phyloP scores from a whole-genome alignment of 202 grass and related monocot species.

The Elaeis oleifera region DNA sequence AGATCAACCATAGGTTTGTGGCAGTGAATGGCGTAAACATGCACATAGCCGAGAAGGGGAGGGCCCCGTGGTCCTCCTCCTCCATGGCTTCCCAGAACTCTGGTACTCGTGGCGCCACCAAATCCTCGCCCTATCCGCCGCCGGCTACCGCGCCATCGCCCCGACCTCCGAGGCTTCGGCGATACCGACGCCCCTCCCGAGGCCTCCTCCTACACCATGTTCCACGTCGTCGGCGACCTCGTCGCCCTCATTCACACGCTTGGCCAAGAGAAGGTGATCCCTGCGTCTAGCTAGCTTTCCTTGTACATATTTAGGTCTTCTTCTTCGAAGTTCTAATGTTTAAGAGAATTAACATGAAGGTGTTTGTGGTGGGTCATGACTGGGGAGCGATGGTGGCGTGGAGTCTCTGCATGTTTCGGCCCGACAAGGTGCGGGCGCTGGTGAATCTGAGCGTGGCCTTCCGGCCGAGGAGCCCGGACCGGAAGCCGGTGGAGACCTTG shows the following conservation, averaged over 20 bases:
- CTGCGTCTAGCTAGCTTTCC: too few relatives aligned
- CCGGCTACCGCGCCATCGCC: constrained; percentile 9
- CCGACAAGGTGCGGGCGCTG: constrained; percentile 16
- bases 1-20: neutral
- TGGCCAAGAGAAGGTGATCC: constrained; percentile 1
- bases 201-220: constrained; percentile 1
- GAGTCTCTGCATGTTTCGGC: constrained; percentile 8
- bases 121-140: neutral
- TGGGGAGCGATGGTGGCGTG: constrained; percentile 18
- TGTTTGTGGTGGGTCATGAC: constrained; percentile 17
- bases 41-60: constrained; percentile 17
- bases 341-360: neutral
- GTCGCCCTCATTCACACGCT: constrained; percentile 5
- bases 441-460: constrained; percentile 17
- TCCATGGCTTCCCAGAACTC: constrained; percentile 16
- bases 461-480: constrained; percentile 6
- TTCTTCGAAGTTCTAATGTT: too few relatives aligned
- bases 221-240: constrained; percentile 17
- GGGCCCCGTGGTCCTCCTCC: constrained; percentile 6
- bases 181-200: constrained; percentile 4
- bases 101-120: constrained; percentile 20
- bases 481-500: constrained; percentile 8
- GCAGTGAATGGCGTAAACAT: constrained; percentile 10
- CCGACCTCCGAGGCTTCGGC: constrained; percentile 16
- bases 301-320: too few relatives aligned